Base-by-base conservation (phyloP, 2,329 filamentous ascomycete species). In the Aspergillaceae sp. region DNA sequence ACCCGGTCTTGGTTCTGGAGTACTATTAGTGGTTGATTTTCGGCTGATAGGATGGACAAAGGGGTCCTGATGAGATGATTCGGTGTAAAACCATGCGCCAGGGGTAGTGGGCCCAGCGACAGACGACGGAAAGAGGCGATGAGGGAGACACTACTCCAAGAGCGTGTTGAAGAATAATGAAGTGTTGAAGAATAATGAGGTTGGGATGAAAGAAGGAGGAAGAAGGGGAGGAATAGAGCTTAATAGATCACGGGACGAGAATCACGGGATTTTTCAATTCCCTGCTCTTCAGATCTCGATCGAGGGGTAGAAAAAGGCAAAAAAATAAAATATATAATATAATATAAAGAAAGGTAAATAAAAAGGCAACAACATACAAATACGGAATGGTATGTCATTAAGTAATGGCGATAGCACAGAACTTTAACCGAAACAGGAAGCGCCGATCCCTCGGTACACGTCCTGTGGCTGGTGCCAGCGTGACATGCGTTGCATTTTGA, bases 81-180 rank as follows among this genome's bases (percentile, higher is more conserved):
- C 5, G 8, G 5, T 5, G 8, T 32, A 5, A 32, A 32, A 32
- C 30, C 30, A 32, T 32, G 30, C 30, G 30, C 30, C 30, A 6
- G 30, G 8, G 8, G 8, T 5, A 32, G 30, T 32, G 8, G 9
- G 35, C 6, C 35, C 3, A 37, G 35, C 9, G 35, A 37, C 2
- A 37, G 11, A 37, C 8, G 11, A 37, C 35, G 11, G 10, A 37
- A 37, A 48, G 43, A 47, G 47, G 40, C 46, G 40, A 50, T 53
- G 47, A 51, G 50, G 48, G 7, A 11, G 19, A 11, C 33, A 7
- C 32, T 34, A 8, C 33, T 8, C 33, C 33, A 19, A 19, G 19
- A 19, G 19, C 19, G 19, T 19, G 19, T 19, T 19, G 19, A 19
- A 19, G 19, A 19, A 19, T 19, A 19, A 19, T 19, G 19, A 19